A percentile compares a stretch with the other conserved stretches of the same genome.
phyloP scores from a whole-genome alignment of 2,329 filamentous ascomycete genomes.

The Alternaria consortialis region DNA sequence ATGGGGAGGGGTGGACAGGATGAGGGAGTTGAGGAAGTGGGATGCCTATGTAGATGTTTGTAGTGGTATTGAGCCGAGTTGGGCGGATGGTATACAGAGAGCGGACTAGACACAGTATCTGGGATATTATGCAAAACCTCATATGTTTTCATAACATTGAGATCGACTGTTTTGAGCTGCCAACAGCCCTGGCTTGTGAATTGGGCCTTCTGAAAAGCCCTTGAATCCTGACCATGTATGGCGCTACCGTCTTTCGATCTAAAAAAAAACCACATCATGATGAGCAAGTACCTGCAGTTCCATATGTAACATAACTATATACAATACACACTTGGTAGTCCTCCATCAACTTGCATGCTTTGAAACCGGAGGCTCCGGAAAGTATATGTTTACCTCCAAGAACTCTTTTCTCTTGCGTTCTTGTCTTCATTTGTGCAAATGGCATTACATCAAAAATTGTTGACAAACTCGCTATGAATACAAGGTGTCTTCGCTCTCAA shows the following conservation, averaged over 20 bases:
- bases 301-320: not conserved
- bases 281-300: not conserved
- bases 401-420: not conserved
- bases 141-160: not conserved
- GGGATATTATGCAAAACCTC: not conserved
- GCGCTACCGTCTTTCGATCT: not conserved
- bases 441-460: not conserved
- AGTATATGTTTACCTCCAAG: not conserved
- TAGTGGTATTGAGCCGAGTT: conserved; percentile 58
- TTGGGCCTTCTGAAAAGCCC: not conserved
- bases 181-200: not conserved
- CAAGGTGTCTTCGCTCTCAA: too few species aligned
- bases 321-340: not conserved
- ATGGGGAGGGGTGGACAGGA: conserved; percentile 52
- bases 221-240: not conserved
- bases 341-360: not conserved
- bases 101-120: conserved; percentile 2
- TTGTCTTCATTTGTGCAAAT: not conserved
- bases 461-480: not conserved
- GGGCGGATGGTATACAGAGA: conserved; percentile 53
- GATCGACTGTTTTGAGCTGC: not conserved
- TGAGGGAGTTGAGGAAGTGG: conserved; percentile 55
- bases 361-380: not conserved
- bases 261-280: not conserved
- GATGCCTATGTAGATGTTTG: conserved; percentile 61